Percentiles rank a stretch among this genome's conserved stretches.
Conservation (phyloP, 1,284 basidiomycete species). For the Stygiomarasmius scandens region DNA sequence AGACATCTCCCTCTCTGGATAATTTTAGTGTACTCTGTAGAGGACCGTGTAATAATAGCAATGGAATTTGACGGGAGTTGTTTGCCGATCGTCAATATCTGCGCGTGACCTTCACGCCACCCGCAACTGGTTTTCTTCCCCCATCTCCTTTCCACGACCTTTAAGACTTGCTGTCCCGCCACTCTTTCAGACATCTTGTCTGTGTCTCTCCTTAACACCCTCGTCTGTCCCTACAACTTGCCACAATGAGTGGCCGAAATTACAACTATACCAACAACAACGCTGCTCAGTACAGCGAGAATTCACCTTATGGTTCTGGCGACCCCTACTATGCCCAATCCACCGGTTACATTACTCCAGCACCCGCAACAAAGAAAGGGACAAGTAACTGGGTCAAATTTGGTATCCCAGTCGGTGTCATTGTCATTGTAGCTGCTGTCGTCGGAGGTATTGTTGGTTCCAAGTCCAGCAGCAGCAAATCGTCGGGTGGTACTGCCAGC, state of each 20-base stretch:
- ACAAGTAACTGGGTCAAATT: slow-evolving; percentile 56
- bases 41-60: no score
- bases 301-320: slow-evolving; percentile 49
- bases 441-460: slow-evolving; percentile 68
- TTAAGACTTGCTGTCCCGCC: background rate
- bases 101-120: background rate
- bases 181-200: background rate
- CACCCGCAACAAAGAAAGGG: slow-evolving; percentile 46
- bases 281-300: slow-evolving; percentile 1
- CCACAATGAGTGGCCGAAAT: background rate
- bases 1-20: no score
- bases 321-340: slow-evolving; percentile 71
- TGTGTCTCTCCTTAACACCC: background rate
- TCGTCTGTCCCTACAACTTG: background rate
- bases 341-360: slow-evolving; percentile 64
- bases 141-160: background rate
- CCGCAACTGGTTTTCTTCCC: background rate
- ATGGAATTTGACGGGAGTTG: background rate
- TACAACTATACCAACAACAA: slow-evolving; percentile 7
- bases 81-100: background rate
- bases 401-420: slow-evolving; percentile 48
- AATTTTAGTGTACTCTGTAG: no score
- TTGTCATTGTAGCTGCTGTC: slow-evolving; percentile 64
- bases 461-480: slow-evolving; percentile 4
- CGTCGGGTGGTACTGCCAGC: background rate